Evolutionary conservation across 1,284 basidiomycete genomes (phyloP), one percentile per base, ranked within the genome.

Genomic region (Tilletiaria anomala): DNA sequence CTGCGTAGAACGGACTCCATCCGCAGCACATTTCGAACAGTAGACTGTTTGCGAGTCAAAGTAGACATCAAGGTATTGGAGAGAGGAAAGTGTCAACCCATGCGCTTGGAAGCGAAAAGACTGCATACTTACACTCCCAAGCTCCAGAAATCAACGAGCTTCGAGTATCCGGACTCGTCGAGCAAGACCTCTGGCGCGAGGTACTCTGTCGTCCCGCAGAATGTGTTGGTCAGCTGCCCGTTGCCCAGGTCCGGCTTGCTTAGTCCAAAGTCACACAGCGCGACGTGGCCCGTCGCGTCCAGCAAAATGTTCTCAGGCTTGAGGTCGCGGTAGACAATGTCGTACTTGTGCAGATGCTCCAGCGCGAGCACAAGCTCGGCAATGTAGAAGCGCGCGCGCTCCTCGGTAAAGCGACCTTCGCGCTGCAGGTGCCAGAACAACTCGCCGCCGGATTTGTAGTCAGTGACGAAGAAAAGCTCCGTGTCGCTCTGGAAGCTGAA

Each of bases 1-100:
- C 93, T 12, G 91, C 91, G 65, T 97, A 99, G 72, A 99, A 99
- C 26, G 93, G 93, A 68, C 83, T 88, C 93, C 93, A 97, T 14
- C 93, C 93, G 61, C 93, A 97, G 68, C 91, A 97, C 93, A 99
- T 97, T 41, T 72, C 69, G 44, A 71, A 71, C 4, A 71, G 53
- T 17, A 71, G 49, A 1, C 67, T 65, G 17, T 53, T n/a, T n/a
- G n/a, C n/a, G n/a, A n/a, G n/a, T n/a, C n/a, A n/a, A n/a, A n/a
- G n/a, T 14, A 14, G n/a, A 32, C n/a, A n/a, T 89, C 86, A 61
- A 89, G 89, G 23, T 89, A 29, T 12, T 11, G 11, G 6, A 4
- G 21, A 35, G 32, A 15, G 17, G 21, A 15, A 4, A 10, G 5
- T 17, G 12, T 5, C 18, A 10, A 40, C 5, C 6, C 26, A 33